These are phyloP conservation scores for Sporisorium iseilematis-ciliati DNA, from an alignment of 1,284 basidiomycete species.

Conservation along the genomic window DNA sequence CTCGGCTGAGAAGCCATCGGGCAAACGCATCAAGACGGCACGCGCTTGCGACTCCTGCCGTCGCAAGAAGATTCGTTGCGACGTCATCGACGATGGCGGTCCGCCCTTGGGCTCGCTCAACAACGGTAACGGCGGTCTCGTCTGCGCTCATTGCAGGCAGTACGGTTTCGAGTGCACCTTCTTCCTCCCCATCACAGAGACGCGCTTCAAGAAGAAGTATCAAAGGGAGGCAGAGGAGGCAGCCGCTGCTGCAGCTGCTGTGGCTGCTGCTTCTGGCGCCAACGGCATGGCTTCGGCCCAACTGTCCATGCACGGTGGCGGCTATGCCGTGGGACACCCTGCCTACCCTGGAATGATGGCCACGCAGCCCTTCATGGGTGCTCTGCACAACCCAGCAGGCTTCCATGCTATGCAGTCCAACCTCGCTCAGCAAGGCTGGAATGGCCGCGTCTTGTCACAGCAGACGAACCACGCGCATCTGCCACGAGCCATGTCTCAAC, in stretches of 20 bases:
- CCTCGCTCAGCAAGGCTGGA: conserved; percentile 31
- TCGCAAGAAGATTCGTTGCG: conserved; percentile 87
- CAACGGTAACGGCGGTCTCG: conserved; percentile 58
- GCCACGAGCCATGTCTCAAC: conserved; percentile 1
- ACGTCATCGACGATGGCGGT: conserved; percentile 66
- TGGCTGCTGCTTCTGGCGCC: conserved; percentile 41
- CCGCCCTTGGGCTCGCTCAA: conserved; percentile 51
- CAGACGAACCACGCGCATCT: conserved; percentile 15
- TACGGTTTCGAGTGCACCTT: conserved; percentile 73
- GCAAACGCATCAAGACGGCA: conserved; percentile 87
- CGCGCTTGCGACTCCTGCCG: conserved; percentile 91
- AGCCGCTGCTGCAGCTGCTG: conserved; percentile 67
- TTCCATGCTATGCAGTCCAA: conserved; percentile 30
- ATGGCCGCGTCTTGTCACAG: conserved; percentile 18
- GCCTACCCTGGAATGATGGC: conserved; percentile 31
- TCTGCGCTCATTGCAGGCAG: conserved; percentile 58
- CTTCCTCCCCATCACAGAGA: conserved; percentile 97
- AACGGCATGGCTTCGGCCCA: conserved; percentile 14
- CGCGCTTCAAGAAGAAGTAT: conserved; percentile 96
- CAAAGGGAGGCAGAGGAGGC: conserved; percentile 75
- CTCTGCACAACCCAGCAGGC: conserved; percentile 37
- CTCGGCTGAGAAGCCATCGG: conserved; percentile 39
- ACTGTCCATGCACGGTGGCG: conserved; percentile 18
- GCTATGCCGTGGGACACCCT: conserved; percentile 10
- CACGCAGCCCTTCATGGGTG: conserved; percentile 40